phyloP scores from a whole-genome alignment of 1,284 basidiomycete species.

The Ceratobasidium sp. region DNA sequence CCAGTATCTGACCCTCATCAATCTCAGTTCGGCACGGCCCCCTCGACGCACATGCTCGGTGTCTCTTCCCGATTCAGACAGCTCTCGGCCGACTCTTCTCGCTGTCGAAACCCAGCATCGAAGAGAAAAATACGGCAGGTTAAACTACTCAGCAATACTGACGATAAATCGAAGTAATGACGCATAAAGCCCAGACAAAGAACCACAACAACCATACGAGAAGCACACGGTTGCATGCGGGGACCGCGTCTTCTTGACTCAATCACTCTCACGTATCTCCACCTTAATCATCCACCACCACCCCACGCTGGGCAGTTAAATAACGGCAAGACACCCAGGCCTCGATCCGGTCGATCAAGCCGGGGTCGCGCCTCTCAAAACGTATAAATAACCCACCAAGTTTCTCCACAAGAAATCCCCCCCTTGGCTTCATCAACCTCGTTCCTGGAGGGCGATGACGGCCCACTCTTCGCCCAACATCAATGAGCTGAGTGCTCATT shows the following conservation, averaged over 20 bases:
- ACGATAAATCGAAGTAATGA: not conserved
- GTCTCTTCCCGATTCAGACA: not conserved
- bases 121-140: not conserved
- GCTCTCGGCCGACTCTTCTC: not conserved
- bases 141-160: not conserved
- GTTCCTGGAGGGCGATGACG: not conserved
- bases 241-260: not conserved
- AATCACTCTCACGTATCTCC: not conserved
- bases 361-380: not conserved
- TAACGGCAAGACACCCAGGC: not conserved
- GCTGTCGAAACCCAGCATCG: not conserved
- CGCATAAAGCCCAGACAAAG: not conserved
- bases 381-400: slow-evolving; percentile 11
- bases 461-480: slow-evolving; percentile 34
- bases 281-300: not conserved
- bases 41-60: not conserved
- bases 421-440: not conserved
- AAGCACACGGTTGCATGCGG: not conserved
- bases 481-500: slow-evolving; percentile 28
- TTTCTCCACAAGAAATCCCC: not conserved
- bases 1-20: not conserved
- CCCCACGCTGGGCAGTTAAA: not conserved
- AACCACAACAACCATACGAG: not conserved
- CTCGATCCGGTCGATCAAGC: not conserved
- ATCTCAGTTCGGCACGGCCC: not conserved